Evolutionary conservation across 2,329 filamentous ascomycete genomes (phyloP).

Genomic region (Ophiostoma sp.): DNA sequence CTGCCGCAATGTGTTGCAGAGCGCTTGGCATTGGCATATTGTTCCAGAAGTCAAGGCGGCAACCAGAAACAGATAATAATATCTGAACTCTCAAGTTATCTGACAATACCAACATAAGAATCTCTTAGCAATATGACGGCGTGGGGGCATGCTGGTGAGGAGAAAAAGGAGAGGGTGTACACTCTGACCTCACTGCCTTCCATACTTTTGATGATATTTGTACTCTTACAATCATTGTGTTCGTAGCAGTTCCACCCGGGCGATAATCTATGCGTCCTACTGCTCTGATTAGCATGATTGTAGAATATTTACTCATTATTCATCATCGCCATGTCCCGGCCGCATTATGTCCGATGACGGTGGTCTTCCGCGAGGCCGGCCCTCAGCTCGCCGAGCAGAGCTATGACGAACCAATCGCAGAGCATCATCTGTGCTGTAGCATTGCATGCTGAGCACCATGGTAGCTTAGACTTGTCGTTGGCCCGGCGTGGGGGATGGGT

Average conservation of each 20-base stretch:
- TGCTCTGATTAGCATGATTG: too few species aligned
- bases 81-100: too few species aligned
- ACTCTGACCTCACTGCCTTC: too few species aligned
- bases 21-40: conserved; percentile 15
- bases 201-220: too few species aligned
- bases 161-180: background rate
- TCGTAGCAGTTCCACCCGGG: too few species aligned
- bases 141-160: background rate
- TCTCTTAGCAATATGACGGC: background rate
- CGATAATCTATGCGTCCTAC: too few species aligned
- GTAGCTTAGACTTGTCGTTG: background rate
- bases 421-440: background rate
- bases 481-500: background rate
- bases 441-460: conserved; percentile 7
- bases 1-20: conserved; percentile 13
- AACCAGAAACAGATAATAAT: background rate
- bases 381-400: too few species aligned
- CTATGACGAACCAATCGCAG: too few species aligned
- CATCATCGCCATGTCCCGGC: background rate
- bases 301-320: background rate
- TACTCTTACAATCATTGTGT: too few species aligned
- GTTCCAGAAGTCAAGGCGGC: background rate
- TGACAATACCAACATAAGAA: too few species aligned
- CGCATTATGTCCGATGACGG: background rate
- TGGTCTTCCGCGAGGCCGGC: too few species aligned